A percentile compares a stretch with the other conserved stretches of the same genome.
Conservation (phyloP, 768 basidiomycete species). For the Cystofilobasidium macerans region DNA sequence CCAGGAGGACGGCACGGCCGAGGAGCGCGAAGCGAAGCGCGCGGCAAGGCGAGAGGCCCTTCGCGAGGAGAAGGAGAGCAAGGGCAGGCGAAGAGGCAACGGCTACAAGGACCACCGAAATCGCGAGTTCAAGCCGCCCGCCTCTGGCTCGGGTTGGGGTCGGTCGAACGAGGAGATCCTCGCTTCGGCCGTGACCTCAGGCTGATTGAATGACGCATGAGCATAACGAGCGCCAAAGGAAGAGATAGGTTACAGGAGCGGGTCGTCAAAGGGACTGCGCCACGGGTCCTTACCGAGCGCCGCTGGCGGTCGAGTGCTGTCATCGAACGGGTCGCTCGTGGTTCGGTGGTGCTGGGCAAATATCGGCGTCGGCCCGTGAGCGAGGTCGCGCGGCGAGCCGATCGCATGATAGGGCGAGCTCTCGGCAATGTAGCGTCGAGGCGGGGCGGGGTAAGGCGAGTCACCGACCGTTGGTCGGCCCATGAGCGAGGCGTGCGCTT, state of each 20-base stretch:
- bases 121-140: not conserved
- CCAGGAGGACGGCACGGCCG: conserved; percentile 30
- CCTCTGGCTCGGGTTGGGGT: not conserved
- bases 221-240: not conserved
- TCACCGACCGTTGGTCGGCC: not conserved
- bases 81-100: not conserved
- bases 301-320: not conserved
- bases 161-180: not conserved
- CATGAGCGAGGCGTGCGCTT: not conserved
- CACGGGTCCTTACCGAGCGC: not conserved
- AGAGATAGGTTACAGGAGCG: not conserved
- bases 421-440: not conserved
- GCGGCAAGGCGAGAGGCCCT: not conserved
- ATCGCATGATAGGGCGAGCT: not conserved
- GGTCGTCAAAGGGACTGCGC: not conserved
- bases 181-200: not conserved
- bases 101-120: not conserved
- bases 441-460: not conserved
- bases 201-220: not conserved
- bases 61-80: not conserved
- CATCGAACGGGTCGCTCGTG: not conserved
- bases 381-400: not conserved
- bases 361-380: not conserved
- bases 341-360: not conserved
- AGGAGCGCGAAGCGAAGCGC: not conserved